Evolutionary conservation across 306 rosid genomes (phyloP), one percentile per base, ranked within the genome.

Genomic region (Geum urbanum): DNA sequence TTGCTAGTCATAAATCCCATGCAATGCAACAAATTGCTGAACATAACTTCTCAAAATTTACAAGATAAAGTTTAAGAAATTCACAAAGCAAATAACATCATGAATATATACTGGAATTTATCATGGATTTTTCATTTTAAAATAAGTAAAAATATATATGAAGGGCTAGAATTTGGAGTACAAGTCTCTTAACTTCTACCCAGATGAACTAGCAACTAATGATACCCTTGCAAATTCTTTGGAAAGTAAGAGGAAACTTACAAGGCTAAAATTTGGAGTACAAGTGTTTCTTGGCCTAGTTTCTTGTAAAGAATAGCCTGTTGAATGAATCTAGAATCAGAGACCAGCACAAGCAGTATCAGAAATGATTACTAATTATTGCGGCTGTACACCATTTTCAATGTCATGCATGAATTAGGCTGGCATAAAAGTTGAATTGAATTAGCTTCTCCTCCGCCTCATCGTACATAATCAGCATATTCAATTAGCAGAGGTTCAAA

Each of bases 241-340:
- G 43, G 46, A 57, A 45, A 56, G 72, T 67, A 69, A 74, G 52
- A 73, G 9, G 61, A 75, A 74, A 84, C 98, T 87, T 81, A 94
- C 98, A 94, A 76, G 72, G 98, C 98, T 89, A 94, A 81, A 75
- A 94, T 94, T 78, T 85, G 96, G 81, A 94, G 97, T 55, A 94
- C 98, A 84, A 91, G 76, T 39, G 88, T 82, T 89, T 94, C 98
- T 65, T 94, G 97, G 80, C 98, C 98, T 69, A 94, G 86, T 86
- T 87, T 90, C 73, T 92, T 88, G 86, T 94, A 94, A 32, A 94
- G 87, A 81, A 94, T 88, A 62, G 98, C 97, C 98, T 94, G 91
- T 78, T 58, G 51, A 67, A 64, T 69, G 78, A 71, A 45, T 39
- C 73, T 67, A 76, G 35, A 70, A 72, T 63, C 54, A 78, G 47